Evolutionary conservation across 306 rosid species (phyloP).

Genomic region (Lotus japonicus): DNA sequence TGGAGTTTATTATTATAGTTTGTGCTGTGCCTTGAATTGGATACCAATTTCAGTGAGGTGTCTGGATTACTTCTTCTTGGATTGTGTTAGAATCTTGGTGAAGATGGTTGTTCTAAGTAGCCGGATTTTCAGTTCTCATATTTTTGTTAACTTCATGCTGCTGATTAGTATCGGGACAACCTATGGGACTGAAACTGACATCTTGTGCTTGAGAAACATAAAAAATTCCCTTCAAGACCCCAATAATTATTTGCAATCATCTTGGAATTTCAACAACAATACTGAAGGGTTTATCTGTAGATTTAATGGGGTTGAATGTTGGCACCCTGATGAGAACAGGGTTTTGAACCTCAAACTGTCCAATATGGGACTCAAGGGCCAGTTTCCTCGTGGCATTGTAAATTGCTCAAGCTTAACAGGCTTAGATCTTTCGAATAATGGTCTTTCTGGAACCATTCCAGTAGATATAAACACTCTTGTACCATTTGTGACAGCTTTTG

Average conservation of each 20-base stretch:
- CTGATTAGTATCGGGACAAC: conserved; percentile 37
- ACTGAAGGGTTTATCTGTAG: conserved; percentile 68
- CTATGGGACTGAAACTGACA: conserved; percentile 47
- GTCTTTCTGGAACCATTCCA: conserved; percentile 54
- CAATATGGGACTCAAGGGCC: conserved; percentile 71
- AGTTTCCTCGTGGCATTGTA: conserved; percentile 40
- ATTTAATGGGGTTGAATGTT: conserved; percentile 73
- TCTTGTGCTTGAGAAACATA: conserved; percentile 51
- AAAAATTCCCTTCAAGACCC: conserved; percentile 46
- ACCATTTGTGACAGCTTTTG: conserved; percentile 22
- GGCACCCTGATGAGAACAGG: conserved; percentile 84
- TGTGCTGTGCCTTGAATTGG: background rate
- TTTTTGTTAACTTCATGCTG: conserved; percentile 33
- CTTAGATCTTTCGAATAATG: conserved; percentile 67
- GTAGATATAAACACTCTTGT: conserved; percentile 20
- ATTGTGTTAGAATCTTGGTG: conserved; percentile 22
- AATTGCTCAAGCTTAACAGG: conserved; percentile 76
- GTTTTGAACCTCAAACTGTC: conserved; percentile 59
- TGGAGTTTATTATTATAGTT: conserved; percentile 8
- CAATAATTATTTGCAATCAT: conserved; percentile 30
- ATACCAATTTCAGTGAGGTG: conserved; percentile 20
- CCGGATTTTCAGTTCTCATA: conserved; percentile 15
- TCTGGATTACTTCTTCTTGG: conserved; percentile 9
- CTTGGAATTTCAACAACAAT: conserved; percentile 58
- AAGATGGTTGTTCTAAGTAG: conserved; percentile 32